These are phyloP conservation scores for Pigoraptor vietnamica DNA, from an alignment of 78 protist species.

Conservation along the genomic window DNA sequence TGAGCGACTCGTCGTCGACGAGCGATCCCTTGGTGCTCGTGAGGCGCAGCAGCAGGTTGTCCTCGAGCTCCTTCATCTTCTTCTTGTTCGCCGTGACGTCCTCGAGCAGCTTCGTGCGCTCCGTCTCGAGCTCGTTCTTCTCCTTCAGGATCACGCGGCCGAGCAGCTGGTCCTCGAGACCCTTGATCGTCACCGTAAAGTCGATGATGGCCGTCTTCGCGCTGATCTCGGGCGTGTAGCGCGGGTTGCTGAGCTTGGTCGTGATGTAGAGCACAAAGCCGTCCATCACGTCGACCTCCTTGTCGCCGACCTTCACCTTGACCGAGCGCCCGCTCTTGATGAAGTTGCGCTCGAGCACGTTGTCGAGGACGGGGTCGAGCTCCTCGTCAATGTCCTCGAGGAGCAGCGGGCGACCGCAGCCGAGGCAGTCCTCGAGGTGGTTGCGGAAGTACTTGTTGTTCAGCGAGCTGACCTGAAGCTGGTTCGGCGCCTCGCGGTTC, in stretches of 20 bases:
- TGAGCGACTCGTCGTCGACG: conserved; percentile 78
- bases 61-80: conserved; percentile 54
- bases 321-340: conserved; percentile 42
- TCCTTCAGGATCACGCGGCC: conserved; percentile 66
- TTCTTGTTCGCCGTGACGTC: conserved; percentile 61
- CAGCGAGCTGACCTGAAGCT: conserved; percentile 32
- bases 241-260: conserved; percentile 82
- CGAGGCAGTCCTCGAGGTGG: conserved; percentile 56
- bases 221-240: conserved; percentile 80
- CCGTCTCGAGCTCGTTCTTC: conserved; percentile 72
- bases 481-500: conserved; percentile 39
- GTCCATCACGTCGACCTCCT: conserved; percentile 56
- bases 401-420: conserved; percentile 63
- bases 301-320: conserved; percentile 67
- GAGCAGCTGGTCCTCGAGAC: conserved; percentile 88
- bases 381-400: conserved; percentile 70
- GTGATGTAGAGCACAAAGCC: conserved; percentile 54
- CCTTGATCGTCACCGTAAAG: conserved; percentile 78
- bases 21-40: conserved; percentile 69
- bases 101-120: conserved; percentile 54
- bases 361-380: conserved; percentile 82
- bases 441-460: conserved; percentile 44
- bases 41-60: conserved; percentile 60
- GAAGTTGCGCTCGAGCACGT: conserved; percentile 76
- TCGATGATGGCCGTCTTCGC: conserved; percentile 76